A percentile compares a stretch with the other conserved stretches of the same genome.
These are phyloP conservation scores for Fraxinus platypoda DNA, from an alignment of 305 asterid species.

Conservation along the genomic window DNA sequence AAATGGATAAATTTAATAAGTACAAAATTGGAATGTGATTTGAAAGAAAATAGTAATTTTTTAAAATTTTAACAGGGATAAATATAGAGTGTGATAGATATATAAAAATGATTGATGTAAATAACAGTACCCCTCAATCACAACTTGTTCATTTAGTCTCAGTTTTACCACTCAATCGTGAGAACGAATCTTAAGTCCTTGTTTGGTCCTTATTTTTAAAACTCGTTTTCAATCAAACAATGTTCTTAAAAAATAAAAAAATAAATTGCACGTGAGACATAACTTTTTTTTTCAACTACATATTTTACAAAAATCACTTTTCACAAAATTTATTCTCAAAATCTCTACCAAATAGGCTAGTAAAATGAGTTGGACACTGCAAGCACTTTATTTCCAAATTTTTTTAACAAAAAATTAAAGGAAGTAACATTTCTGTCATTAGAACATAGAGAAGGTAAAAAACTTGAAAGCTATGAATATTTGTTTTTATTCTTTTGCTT, in stretches of 20 bases:
- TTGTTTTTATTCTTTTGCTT: not conserved
- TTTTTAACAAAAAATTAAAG: not conserved
- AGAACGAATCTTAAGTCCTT: not conserved
- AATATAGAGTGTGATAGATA: too few species aligned
- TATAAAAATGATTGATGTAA: too few species aligned
- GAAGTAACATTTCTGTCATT: not conserved
- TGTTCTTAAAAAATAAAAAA: too few species aligned
- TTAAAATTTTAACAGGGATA: too few species aligned
- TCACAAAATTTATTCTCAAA: not conserved
- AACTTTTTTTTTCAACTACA: not conserved
- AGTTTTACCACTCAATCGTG: not conserved
- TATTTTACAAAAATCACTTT: not conserved
- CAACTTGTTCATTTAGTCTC: not conserved
- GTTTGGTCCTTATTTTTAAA: not conserved
- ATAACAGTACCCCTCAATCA: not conserved
- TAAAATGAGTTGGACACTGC: not conserved
- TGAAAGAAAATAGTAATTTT: too few species aligned
- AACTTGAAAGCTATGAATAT: not conserved
- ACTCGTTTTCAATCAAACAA: not conserved
- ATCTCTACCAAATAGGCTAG: not conserved
- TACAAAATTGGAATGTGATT: too few species aligned
- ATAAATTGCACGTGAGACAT: not conserved
- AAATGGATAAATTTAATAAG: too few species aligned
- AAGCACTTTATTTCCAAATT: not conserved
- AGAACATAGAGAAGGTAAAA: not conserved